Evolutionary conservation across 148 eudicot species (phyloP).

Genomic region (Gaultheria prostrata): DNA sequence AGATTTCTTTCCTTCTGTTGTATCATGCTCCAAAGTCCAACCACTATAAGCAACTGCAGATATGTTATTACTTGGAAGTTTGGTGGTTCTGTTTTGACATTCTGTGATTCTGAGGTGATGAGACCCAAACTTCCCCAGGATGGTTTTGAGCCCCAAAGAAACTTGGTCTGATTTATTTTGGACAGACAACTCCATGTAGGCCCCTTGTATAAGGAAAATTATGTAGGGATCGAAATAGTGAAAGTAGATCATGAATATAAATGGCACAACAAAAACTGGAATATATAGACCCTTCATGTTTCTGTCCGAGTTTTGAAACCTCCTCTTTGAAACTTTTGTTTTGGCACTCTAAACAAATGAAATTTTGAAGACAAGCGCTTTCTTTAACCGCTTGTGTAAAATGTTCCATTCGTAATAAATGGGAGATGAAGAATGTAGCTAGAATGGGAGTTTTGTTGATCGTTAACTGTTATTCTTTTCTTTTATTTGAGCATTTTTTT

Average conservation of each 20-base stretch:
- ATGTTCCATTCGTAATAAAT: background rate
- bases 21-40: background rate
- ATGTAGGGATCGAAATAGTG: background rate
- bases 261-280: background rate
- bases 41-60: background rate
- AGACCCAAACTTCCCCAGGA: background rate
- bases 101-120: background rate
- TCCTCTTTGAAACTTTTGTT: background rate
- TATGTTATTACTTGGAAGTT: background rate
- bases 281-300: background rate
- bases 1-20: background rate
- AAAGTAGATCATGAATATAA: background rate
- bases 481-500: background rate
- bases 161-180: background rate
- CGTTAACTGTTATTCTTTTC: background rate
- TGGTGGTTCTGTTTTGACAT: background rate
- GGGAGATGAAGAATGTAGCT: background rate
- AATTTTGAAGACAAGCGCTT: background rate
- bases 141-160: constrained; percentile 2
- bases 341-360: background rate
- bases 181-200: background rate
- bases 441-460: background rate
- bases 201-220: background rate
- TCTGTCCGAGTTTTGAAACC: constrained; percentile 2
- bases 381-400: background rate